Base-by-base conservation (phyloP, 257 asterid genomes). In the Gentiana straminea region DNA sequence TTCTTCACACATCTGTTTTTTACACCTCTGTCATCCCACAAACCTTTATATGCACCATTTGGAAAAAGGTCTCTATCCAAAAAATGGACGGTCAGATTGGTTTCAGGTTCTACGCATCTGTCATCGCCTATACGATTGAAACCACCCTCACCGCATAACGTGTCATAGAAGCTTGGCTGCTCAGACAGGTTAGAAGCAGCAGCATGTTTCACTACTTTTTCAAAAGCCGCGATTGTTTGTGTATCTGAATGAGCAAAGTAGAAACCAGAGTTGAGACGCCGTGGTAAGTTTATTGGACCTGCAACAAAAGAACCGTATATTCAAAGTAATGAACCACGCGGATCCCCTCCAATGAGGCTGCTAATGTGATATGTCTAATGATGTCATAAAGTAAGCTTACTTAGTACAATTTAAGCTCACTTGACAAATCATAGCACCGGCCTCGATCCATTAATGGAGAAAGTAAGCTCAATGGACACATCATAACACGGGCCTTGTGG, bases 191-290 rank as follows among this genome's bases (percentile, higher is more conserved):
- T 83, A 56, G 95, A 83, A 11, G 33, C 67, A 35, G 82, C 75
- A 41, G 98, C 98, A 62, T 83, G 94, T 68, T 64, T 71, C 79
- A 91, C 97, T 51, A 87, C 91, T 79, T 85, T 91, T 67, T 83
- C 82, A 64, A 87, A 13, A 10, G 86, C 96, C 36, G 79, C 69
- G 50, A 84, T 73, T 52, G 96, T 87, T 53, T 9, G 53, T 46
- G 52, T 68, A 70, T 91, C 96, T 13, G 96, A 84, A 72, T 73
- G 80, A 59, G 84, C 84, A 50, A 75, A 83, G 63, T 84, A 91
- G 86, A 91, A 91, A 41, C 98, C 98, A 33, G 98, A 91, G 73
- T 91, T 91, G 48, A 87, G 87, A 63, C 95, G 96, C 15, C 98
- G 77, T 57, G 98, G 98, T 64, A 84, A 70, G 79, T 91, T 91